Evolutionary conservation across 352 stramenopile genomes (phyloP).

Genomic region (Pythium biforme): DNA sequence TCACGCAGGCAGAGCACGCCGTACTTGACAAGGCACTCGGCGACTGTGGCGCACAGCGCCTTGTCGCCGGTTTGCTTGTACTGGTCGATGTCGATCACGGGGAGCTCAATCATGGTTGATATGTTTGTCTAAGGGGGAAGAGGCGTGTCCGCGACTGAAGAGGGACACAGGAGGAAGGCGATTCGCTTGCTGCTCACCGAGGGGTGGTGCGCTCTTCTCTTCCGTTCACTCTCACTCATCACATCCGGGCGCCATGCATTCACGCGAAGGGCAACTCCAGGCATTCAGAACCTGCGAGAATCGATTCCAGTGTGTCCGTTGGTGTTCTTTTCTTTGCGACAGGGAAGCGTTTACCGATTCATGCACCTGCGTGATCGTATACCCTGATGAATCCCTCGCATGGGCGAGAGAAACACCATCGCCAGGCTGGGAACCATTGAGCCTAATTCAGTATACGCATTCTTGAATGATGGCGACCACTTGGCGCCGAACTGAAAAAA

Average conservation of each 20-base stretch:
- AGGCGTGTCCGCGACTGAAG: slow-evolving; percentile 14
- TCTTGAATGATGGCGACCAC: slow-evolving; percentile 1
- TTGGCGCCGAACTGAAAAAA: neutral
- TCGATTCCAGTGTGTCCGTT: neutral
- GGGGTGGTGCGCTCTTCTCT: slow-evolving; percentile 24
- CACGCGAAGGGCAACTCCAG: slow-evolving; percentile 1
- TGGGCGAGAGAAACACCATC: too few species aligned
- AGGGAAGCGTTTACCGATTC: too few species aligned
- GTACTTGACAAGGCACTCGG: slow-evolving; percentile 84
- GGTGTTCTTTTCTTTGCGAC: slow-evolving; percentile 9
- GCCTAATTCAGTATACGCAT: too few species aligned
- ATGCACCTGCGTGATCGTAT: too few species aligned
- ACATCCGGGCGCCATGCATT: slow-evolving; percentile 13
- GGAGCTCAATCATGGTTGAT: slow-evolving; percentile 66
- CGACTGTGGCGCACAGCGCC: slow-evolving; percentile 69
- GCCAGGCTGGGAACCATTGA: too few species aligned
- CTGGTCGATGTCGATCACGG: slow-evolving; percentile 78
- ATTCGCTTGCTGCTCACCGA: too few species aligned
- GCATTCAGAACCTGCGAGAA: slow-evolving; percentile 22
- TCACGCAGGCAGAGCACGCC: slow-evolving; percentile 83
- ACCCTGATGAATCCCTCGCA: too few species aligned
- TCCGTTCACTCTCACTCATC: slow-evolving; percentile 25
- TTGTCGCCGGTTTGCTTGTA: slow-evolving; percentile 74
- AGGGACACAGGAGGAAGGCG: neutral
- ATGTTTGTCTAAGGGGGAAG: neutral